Conservation (phyloP, 75 land plant genomes). For the Picea glauca region DNA sequence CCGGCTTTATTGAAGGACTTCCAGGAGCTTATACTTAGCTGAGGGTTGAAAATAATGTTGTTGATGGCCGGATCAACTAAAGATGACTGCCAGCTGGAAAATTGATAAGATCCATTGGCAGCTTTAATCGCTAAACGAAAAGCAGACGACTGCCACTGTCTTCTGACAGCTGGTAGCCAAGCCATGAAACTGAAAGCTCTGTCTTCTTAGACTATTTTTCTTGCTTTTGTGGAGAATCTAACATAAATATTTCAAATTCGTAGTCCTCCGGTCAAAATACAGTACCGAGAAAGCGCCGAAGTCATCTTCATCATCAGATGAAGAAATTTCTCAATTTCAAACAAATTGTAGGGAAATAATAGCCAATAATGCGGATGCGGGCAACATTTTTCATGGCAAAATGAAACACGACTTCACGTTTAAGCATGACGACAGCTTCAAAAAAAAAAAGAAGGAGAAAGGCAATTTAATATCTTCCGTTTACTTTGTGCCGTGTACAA, state of each 20-base stretch:
- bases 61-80: neutral
- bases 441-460: no score
- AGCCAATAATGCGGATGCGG: no score
- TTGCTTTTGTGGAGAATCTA: neutral
- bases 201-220: neutral
- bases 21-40: neutral
- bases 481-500: no score
- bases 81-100: neutral
- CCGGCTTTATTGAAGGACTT: neutral
- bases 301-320: no score
- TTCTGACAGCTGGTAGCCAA: constrained; percentile 5
- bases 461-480: no score
- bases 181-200: neutral
- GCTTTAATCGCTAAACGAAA: neutral
- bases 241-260: neutral
- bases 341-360: no score
- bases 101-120: neutral
- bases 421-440: no score
- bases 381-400: no score
- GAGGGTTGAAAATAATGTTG: neutral
- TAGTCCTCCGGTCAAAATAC: neutral
- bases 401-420: no score
- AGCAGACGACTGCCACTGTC: constrained; percentile 8
- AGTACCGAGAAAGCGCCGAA: neutral
- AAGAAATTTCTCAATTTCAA: no score